Conservation (phyloP, 495 filamentous ascomycete genomes). For the Penicillium waksmanii region DNA sequence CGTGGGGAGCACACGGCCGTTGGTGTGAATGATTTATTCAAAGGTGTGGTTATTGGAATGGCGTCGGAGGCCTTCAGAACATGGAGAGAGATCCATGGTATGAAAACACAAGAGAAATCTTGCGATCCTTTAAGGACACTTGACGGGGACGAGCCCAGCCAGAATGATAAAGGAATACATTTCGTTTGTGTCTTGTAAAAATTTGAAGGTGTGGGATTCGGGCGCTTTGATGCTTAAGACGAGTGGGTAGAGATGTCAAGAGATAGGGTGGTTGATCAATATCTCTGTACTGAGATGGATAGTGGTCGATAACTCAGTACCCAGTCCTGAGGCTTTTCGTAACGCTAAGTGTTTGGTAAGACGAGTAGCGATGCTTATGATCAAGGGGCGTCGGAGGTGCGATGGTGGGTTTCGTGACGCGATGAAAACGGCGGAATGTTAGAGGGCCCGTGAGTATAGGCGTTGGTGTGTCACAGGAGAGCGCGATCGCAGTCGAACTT, state of each 20-base stretch:
- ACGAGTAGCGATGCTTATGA: not conserved
- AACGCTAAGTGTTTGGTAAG: not conserved
- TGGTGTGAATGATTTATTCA: constrained; percentile 15
- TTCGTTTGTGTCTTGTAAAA: constrained; percentile 11
- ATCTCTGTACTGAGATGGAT: too few species aligned
- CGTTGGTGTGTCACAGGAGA: not conserved
- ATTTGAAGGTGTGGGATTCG: constrained; percentile 3
- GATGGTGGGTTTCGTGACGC: constrained; percentile 20
- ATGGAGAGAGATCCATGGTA: constrained; percentile 39
- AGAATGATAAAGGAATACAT: constrained; percentile 34
- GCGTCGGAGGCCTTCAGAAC: constrained; percentile 43
- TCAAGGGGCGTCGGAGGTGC: not conserved
- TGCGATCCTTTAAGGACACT: constrained; percentile 37
- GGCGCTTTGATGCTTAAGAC: constrained; percentile 10
- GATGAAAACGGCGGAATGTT: constrained; percentile 27
- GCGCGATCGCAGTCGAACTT: constrained; percentile 2
- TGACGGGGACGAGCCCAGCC: constrained; percentile 31
- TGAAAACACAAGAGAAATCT: constrained; percentile 30
- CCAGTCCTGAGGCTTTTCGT: not conserved
- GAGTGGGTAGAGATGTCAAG: not conserved
- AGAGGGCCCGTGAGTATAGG: not conserved
- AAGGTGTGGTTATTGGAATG: constrained; percentile 15
- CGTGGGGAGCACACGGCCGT: constrained; percentile 3
- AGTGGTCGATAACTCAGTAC: too few species aligned
- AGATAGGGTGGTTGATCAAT: not conserved